Base-by-base conservation (phyloP, 345 rosid species). In the Bretschneidera sinensis region DNA sequence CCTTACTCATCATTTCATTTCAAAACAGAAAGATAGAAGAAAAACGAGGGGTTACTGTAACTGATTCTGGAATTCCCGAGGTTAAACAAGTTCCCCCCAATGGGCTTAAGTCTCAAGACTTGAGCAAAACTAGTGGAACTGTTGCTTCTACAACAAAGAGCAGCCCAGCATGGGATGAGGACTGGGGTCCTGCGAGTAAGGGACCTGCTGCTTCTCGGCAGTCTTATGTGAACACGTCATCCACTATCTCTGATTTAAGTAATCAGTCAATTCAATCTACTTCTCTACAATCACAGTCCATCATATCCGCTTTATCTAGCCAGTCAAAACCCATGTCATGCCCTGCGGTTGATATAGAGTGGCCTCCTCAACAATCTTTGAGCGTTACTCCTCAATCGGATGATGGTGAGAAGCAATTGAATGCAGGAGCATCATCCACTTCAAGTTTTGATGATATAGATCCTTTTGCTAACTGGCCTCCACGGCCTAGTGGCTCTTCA, bases 401-500 rank as follows among this genome's bases (percentile, higher is more conserved):
- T 61, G 61, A 71, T 67, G 68, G 45, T 2, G 66, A 80, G 25
- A 72, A 78, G 70, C 80, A 80, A 70, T n/a, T 59, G 55, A 71
- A 68, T 60, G 65, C 69, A 1, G 83, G 77, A 70, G 49, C 68
- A 56, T 72, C 90, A 52, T 65, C 70, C 13, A 61, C 78, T 53
- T 70, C 79, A 17, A 65, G 69, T 69, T 76, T 85, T 50, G 87
- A 86, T 78, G 92, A 90, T 17, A 49, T 81, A 55, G 99, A 94
- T 66, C 99, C 97, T n/a, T 90, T 92, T 51, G 92, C 89, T 25
- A 66, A 85, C 47, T 92, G 98, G 98, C 97, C 95, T 68, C 95
- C 94, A 55, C 71, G 85, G 66, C 67, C 82, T 43, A 67, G 68
- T 62, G 60, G 67, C 67, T 63, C 79, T 62, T 73, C 70, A 51